phyloP scores from a whole-genome alignment of 768 basidiomycete species.

The Pisolithus marmoratus region DNA sequence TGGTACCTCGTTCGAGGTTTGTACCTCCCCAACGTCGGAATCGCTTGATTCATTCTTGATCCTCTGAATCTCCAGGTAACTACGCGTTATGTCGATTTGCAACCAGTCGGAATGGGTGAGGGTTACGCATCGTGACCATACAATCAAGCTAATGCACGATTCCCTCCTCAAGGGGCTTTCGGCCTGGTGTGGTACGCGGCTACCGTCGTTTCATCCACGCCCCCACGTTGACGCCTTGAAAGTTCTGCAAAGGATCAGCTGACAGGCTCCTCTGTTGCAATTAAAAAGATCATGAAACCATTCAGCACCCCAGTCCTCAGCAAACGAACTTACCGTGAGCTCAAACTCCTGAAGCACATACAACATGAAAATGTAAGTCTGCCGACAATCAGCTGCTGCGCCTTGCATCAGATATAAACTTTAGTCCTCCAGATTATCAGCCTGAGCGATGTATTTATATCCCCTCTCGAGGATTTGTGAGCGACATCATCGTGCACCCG shows the following conservation, averaged over 20 bases:
- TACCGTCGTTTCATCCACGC: neutral
- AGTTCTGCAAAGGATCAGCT: conserved; percentile 96
- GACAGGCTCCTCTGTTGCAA: conserved; percentile 88
- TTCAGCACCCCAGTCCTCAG: conserved; percentile 98
- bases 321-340: conserved; percentile 95
- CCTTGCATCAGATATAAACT: conserved; percentile 5
- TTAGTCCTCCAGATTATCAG: conserved; percentile 77
- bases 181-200: conserved; percentile 88
- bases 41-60: conserved; percentile 15
- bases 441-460: conserved; percentile 98
- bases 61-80: conserved; percentile 61
- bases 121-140: conserved; percentile 11
- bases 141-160: conserved; percentile 12
- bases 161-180: conserved; percentile 66
- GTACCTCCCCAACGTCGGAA: conserved; percentile 9
- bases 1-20: conserved; percentile 93
- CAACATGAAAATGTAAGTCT: conserved; percentile 90
- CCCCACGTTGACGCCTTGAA: neutral
- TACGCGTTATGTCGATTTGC: conserved; percentile 97
- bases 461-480: conserved; percentile 96
- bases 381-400: neutral
- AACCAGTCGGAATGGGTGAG: conserved; percentile 98
- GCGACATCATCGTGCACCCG: conserved; percentile 23
- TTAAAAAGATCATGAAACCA: conserved; percentile 99
- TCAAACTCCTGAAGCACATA: conserved; percentile 97